Evolutionary conservation across 1,284 basidiomycete genomes (phyloP).

Genomic region (Irpex lacteus): DNA sequence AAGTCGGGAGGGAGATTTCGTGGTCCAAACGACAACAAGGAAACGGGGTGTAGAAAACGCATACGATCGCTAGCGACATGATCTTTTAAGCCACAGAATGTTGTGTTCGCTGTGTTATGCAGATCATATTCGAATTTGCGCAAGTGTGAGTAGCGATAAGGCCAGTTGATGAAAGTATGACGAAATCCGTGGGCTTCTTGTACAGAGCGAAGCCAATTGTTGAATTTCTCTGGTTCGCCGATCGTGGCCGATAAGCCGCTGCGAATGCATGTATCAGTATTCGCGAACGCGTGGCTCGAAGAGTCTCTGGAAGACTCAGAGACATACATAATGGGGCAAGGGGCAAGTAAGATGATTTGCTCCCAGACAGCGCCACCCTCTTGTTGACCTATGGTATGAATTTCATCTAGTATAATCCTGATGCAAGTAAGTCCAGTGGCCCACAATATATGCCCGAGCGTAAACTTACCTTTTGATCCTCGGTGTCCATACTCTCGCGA

Average conservation of each 20-base stretch:
- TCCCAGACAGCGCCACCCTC: conserved; percentile 71
- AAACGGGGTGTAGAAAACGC: conserved; percentile 59
- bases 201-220: conserved; percentile 59
- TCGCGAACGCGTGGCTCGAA: not conserved
- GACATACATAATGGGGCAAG: conserved; percentile 65
- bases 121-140: conserved; percentile 61
- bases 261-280: not conserved
- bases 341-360: conserved; percentile 60
- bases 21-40: conserved; percentile 48
- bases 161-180: conserved; percentile 59
- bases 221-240: conserved; percentile 62
- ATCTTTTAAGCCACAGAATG: conserved; percentile 38
- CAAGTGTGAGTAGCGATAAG: conserved; percentile 68
- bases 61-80: conserved; percentile 37
- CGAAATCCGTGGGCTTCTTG: conserved; percentile 55
- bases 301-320: no score
- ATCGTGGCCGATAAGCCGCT: conserved; percentile 72
- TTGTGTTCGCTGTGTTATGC: conserved; percentile 18
- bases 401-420: conserved; percentile 73
- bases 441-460: not conserved
- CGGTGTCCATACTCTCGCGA: conserved; percentile 59
- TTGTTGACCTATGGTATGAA: conserved; percentile 68
- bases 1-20: conserved; percentile 56
- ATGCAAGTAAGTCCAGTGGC: not conserved
- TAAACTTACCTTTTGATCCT: conserved; percentile 53